These are phyloP conservation scores for Lignosus rhinocerotis DNA, from an alignment of 1,284 basidiomycete genomes.

Conservation along the genomic window DNA sequence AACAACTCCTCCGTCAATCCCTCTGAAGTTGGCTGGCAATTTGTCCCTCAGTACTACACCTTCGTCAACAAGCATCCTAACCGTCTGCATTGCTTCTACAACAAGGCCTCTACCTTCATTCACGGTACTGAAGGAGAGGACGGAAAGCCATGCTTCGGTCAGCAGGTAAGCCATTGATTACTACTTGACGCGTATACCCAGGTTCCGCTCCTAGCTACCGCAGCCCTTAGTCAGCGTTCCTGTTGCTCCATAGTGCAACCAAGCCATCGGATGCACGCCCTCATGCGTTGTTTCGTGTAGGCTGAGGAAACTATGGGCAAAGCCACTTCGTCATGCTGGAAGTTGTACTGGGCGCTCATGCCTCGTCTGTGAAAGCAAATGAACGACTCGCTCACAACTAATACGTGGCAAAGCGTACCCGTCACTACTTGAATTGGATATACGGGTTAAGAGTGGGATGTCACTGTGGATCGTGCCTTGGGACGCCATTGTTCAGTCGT, in stretches of 20 bases:
- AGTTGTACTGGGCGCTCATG: too few relatives aligned
- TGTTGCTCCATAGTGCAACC: background rate
- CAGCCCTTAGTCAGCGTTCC: background rate
- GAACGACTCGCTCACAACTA: too few relatives aligned
- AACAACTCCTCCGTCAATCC: conserved; percentile 60
- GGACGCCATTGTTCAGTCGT: too few relatives aligned
- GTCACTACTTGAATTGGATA: too few relatives aligned
- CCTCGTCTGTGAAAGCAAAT: too few relatives aligned
- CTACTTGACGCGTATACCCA: background rate
- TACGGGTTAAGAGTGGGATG: too few relatives aligned
- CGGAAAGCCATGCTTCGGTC: conserved; percentile 82
- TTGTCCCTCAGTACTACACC: conserved; percentile 95
- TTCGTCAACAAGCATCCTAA: conserved; percentile 97
- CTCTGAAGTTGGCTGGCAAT: conserved; percentile 95
- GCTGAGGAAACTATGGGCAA: too few relatives aligned
- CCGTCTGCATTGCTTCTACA: conserved; percentile 99
- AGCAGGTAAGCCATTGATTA: conserved; percentile 66
- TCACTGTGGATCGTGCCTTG: too few relatives aligned
- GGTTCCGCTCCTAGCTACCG: background rate
- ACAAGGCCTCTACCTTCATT: conserved; percentile 95
- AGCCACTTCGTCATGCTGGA: too few relatives aligned
- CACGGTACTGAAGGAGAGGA: conserved; percentile 97
- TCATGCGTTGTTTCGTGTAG: too few relatives aligned
- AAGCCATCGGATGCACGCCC: too few relatives aligned
- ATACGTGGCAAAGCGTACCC: too few relatives aligned